phyloP scores from a whole-genome alignment of 306 rosid species.

The Malus fusca region DNA sequence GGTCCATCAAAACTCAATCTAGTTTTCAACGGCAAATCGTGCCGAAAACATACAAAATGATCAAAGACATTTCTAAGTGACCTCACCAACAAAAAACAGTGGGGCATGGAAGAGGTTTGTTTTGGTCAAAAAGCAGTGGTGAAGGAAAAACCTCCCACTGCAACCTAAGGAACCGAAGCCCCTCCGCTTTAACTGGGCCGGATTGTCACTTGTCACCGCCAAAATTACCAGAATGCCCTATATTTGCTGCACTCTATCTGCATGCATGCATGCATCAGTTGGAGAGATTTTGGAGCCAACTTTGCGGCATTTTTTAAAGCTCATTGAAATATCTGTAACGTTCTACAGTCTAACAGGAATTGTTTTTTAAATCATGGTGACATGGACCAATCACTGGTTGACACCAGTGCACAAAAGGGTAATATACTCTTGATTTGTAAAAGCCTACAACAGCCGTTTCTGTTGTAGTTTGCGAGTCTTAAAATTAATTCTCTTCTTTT shows the following conservation, averaged over 20 bases:
- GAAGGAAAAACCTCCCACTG: neutral
- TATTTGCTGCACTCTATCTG: neutral
- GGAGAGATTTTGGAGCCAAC: neutral
- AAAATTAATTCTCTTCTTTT: neutral
- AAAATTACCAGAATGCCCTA: neutral
- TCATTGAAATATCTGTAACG: neutral
- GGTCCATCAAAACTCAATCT: no score
- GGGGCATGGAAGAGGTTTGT: neutral
- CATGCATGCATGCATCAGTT: neutral
- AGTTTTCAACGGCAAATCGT: no score
- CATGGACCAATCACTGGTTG: neutral
- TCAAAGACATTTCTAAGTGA: no score
- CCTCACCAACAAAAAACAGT: neutral
- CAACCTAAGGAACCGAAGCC: conserved; percentile 9
- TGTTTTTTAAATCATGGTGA: neutral
- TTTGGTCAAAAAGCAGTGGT: neutral
- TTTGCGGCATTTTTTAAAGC: conserved; percentile 1
- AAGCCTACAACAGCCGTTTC: conserved; percentile 1
- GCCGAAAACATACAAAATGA: neutral
- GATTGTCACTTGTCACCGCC: neutral
- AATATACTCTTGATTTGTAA: neutral
- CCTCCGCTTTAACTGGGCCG: conserved; percentile 1
- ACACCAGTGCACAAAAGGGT: neutral
- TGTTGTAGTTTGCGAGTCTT: neutral
- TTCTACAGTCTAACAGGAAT: neutral